These are phyloP conservation scores for Vitis rupestris DNA, from an alignment of 164 flowering plant species.

Conservation along the genomic window DNA sequence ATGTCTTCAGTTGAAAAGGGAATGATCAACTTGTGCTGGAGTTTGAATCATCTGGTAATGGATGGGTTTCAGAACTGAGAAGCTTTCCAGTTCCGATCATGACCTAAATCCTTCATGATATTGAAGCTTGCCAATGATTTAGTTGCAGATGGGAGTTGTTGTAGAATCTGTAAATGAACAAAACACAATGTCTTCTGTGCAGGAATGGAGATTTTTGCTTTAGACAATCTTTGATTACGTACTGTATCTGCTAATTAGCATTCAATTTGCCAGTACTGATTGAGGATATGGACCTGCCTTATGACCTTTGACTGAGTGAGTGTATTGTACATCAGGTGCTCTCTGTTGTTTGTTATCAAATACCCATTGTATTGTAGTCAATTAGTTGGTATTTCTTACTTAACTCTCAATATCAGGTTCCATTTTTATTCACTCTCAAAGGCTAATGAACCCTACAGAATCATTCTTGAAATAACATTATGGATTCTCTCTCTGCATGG, in stretches of 20 bases:
- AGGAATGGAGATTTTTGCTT: slow-evolving; percentile 7
- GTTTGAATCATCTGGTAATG: neutral
- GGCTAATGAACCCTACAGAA: too few species aligned
- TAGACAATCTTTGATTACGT: slow-evolving; percentile 1
- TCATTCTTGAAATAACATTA: too few species aligned
- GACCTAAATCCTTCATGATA: neutral
- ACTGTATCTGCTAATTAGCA: neutral
- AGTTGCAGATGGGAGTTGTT: slow-evolving; percentile 4
- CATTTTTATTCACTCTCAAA: too few species aligned
- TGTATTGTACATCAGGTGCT: too few species aligned
- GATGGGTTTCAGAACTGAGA: slow-evolving; percentile 2
- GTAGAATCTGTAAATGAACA: slow-evolving; percentile 26
- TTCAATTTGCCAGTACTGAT: slow-evolving; percentile 4
- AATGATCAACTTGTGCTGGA: neutral
- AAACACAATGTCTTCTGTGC: neutral
- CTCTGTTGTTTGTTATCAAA: too few species aligned
- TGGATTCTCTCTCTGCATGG: too few species aligned
- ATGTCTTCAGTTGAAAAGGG: slow-evolving; percentile 9
- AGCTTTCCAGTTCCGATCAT: neutral
- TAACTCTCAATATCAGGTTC: too few species aligned
- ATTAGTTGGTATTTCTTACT: too few species aligned
- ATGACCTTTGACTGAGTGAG: neutral
- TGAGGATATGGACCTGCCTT: slow-evolving; percentile 1
- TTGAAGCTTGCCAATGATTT: slow-evolving; percentile 12
- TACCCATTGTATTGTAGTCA: too few species aligned